A percentile compares a stretch with the other conserved stretches of the same genome.
Conservation (phyloP, 768 basidiomycete species). For the Termitomyces sp. region DNA sequence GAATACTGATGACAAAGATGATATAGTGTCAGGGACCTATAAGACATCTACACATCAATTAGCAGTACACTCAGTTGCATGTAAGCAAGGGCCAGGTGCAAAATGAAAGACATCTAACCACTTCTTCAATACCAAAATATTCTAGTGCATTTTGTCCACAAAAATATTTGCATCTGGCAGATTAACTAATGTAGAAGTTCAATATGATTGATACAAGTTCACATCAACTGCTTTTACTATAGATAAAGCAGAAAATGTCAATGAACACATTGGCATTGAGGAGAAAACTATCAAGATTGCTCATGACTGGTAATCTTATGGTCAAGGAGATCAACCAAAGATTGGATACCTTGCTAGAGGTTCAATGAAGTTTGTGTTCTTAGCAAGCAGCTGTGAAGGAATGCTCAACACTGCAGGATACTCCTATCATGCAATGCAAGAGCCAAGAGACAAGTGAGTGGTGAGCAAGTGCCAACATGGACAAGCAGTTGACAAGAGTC, state of each 20-base stretch:
- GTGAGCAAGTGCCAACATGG: too few species aligned
- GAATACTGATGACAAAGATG: background rate
- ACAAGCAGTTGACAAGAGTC: too few species aligned
- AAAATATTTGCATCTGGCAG: background rate
- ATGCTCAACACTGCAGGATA: too few species aligned
- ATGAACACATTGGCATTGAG: background rate
- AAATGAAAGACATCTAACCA: background rate
- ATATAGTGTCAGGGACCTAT: background rate
- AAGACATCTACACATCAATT: background rate
- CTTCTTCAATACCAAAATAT: background rate
- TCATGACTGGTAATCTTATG: slow-evolving; percentile 5
- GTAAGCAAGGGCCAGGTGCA: background rate
- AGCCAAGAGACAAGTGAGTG: too few species aligned
- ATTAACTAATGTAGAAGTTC: background rate
- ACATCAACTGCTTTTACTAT: background rate
- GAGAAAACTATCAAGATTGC: slow-evolving; percentile 9
- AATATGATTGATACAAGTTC: background rate
- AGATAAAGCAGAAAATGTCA: background rate
- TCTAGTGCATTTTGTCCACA: background rate
- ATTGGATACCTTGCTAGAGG: background rate
- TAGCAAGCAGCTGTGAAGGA: slow-evolving; percentile 1
- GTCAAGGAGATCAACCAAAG: background rate
- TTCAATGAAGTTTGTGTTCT: slow-evolving; percentile 11
- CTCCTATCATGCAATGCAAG: too few species aligned
- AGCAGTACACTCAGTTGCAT: background rate